A percentile compares a stretch with the other conserved stretches of the same genome.
These are phyloP conservation scores for Akebia trifoliata DNA, from an alignment of 164 flowering plant species.

Conservation along the genomic window DNA sequence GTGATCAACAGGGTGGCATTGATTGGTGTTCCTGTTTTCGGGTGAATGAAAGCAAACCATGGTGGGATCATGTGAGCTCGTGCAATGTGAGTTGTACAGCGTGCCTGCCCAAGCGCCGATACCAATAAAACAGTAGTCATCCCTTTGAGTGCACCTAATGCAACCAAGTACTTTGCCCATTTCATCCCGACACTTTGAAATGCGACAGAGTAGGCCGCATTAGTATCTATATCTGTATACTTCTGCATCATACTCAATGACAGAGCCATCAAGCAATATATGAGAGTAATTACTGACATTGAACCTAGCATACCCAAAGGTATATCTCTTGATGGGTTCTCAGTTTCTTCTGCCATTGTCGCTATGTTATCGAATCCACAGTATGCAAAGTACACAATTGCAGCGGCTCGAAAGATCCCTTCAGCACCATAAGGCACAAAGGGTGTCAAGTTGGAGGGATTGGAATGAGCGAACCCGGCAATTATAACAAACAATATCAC, in stretches of 20 bases:
- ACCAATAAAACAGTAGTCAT: slow-evolving; percentile 67
- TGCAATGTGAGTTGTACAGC: slow-evolving; percentile 62
- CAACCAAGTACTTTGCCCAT: slow-evolving; percentile 67
- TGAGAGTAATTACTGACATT: slow-evolving; percentile 47
- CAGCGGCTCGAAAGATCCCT: slow-evolving; percentile 56
- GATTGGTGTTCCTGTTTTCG: slow-evolving; percentile 60
- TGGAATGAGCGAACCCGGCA: slow-evolving; percentile 46
- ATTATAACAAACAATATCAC: slow-evolving; percentile 57
- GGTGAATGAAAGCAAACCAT: slow-evolving; percentile 54
- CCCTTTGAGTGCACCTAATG: slow-evolving; percentile 56
- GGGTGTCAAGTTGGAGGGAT: slow-evolving; percentile 37
- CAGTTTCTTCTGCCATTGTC: slow-evolving; percentile 71
- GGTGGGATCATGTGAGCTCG: slow-evolving; percentile 72
- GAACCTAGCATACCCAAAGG: slow-evolving; percentile 60
- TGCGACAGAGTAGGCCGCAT: slow-evolving; percentile 56
- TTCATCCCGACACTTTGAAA: slow-evolving; percentile 55
- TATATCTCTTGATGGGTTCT: slow-evolving; percentile 55
- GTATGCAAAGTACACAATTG: slow-evolving; percentile 56
- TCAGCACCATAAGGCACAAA: slow-evolving; percentile 39
- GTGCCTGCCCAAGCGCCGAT: slow-evolving; percentile 51
- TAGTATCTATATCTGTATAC: slow-evolving; percentile 40
- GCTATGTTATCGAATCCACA: slow-evolving; percentile 59
- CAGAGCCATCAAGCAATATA: slow-evolving; percentile 56
- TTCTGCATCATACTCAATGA: slow-evolving; percentile 51
- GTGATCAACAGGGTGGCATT: slow-evolving; percentile 51